These are phyloP conservation scores for Carex scoparia DNA, from an alignment of 176 grass and related monocot genomes.

Conservation along the genomic window DNA sequence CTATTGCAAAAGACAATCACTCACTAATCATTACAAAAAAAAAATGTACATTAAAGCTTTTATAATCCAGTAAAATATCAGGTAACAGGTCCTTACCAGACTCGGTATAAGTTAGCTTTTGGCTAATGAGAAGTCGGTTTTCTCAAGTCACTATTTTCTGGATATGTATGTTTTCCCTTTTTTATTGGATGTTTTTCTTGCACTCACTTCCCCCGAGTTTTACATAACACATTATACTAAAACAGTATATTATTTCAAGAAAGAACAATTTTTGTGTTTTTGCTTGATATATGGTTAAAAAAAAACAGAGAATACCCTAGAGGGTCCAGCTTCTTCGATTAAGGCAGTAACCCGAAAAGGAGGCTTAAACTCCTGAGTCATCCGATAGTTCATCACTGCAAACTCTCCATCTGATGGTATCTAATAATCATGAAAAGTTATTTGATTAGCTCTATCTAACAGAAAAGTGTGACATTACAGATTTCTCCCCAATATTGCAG, in stretches of 20 bases:
- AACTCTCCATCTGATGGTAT: constrained; percentile 98
- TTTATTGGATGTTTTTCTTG: background rate
- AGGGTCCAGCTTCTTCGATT: constrained; percentile 93
- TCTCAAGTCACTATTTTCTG: background rate
- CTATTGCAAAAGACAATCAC: constrained; percentile 28
- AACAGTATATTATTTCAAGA: background rate
- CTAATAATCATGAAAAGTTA: constrained; percentile 37
- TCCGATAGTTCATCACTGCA: constrained; percentile 95
- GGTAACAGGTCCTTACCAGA: background rate
- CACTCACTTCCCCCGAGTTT: background rate
- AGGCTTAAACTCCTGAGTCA: constrained; percentile 96
- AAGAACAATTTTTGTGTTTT: constrained; percentile 21
- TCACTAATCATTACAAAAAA: background rate
- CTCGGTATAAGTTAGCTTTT: background rate
- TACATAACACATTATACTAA: constrained; percentile 12
- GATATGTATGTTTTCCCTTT: background rate
- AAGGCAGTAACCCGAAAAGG: constrained; percentile 76
- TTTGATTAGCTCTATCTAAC: constrained; percentile 21
- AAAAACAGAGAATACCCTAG: constrained; percentile 40
- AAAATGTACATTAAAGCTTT: background rate
- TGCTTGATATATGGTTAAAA: background rate
- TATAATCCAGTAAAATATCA: background rate
- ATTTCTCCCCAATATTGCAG: constrained; percentile 13
- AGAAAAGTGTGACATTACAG: constrained; percentile 8
- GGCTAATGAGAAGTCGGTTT: background rate